Base-by-base conservation (phyloP, 179 eudicot genomes). In the Silene coronaria region DNA sequence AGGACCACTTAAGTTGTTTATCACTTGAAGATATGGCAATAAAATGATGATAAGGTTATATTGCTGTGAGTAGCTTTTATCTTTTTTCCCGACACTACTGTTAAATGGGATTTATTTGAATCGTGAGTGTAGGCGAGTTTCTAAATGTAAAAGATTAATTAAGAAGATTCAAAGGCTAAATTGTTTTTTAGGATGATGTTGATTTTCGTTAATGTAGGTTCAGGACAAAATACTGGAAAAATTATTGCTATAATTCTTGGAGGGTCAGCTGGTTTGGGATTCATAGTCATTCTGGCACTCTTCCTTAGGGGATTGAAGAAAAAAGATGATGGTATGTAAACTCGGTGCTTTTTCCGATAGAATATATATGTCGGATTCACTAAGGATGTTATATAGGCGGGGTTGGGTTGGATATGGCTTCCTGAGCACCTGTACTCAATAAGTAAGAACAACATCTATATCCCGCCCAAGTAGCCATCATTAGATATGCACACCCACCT, bases 181-280 rank as follows among this genome's bases (percentile, higher is more conserved):
- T 61, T 17, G 9, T 74, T 27, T 55, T 73, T 76, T 81, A 60
- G 71, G 66, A 26, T 72, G 81, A 81, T 65, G 23, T 61, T 79
- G 55, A 66, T 73, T 76, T 75, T 59, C 32, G 4, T 17, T 38
- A 77, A 45, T 75, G 84, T 72, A 87, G 93, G 89, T 64, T 64
- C 91, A 82, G 89, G 88, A 65, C 88, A 81, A 76, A 87, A 81
- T 72, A 92, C 95, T 57, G 90, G 91, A 68, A 92, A 86, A 81
- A 94, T 94, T 26, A 95, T 92, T 77, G 98, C 98, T 76, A 89
- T 94, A 67, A 94, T 94, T 74, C 76, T 94, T 38, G 98, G 98
- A 84, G 97, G 92, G 53, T 91, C 96, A 78, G 96, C 87, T 45
- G 89, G 89, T 75, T 89, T 94, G 63, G 98, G 89, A 21, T 90